These are phyloP conservation scores for Penicillium corylophilum DNA, from an alignment of 2,329 filamentous ascomycete genomes.

Conservation along the genomic window DNA sequence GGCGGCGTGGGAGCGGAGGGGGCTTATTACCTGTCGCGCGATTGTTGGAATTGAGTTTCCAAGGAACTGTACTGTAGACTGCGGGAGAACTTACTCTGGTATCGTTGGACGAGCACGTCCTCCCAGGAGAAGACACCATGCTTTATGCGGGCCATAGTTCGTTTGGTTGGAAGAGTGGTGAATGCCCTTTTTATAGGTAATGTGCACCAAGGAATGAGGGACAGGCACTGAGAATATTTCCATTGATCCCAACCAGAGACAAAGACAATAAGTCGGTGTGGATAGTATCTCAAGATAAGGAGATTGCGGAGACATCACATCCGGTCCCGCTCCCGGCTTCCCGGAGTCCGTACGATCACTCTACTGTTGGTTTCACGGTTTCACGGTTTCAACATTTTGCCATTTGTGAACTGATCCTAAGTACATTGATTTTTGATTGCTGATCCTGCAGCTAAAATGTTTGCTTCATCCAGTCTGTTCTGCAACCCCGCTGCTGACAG, in stretches of 20 bases:
- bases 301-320: neutral
- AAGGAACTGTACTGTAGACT: neutral
- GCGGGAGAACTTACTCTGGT: conserved; percentile 33
- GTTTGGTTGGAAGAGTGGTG: neutral
- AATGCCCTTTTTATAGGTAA: neutral
- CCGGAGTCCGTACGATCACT: too few relatives aligned
- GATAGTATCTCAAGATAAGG: neutral
- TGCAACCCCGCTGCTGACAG: neutral
- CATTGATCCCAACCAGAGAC: conserved; percentile 9
- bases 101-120: conserved; percentile 41
- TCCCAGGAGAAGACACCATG: conserved; percentile 43
- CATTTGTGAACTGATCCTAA: neutral
- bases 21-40: conserved; percentile 31
- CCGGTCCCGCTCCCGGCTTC: neutral
- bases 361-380: too few relatives aligned
- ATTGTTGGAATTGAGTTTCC: neutral
- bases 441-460: neutral
- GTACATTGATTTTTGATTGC: neutral
- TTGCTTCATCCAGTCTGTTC: neutral
- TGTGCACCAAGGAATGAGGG: conserved; percentile 11
- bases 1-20: conserved; percentile 18
- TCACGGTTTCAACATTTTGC: too few relatives aligned
- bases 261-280: conserved; percentile 3
- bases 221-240: conserved; percentile 7
- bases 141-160: conserved; percentile 35